A percentile compares a stretch with the other conserved stretches of the same genome.
Conservation (phyloP, 176 grass and related monocot genomes). For the Puccinellia tenuiflora region DNA sequence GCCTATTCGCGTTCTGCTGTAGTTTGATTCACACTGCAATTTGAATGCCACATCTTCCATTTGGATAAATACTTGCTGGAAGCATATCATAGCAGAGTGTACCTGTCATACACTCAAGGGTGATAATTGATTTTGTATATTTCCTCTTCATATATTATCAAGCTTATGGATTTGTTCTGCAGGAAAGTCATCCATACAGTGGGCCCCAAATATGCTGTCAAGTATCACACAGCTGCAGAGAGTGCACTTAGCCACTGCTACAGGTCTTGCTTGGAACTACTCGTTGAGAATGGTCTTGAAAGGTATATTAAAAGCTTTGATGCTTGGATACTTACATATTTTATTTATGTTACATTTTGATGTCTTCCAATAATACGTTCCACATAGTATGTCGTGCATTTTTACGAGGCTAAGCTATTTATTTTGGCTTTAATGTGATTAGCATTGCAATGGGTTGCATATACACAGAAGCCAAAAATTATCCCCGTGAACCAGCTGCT, state of each 20-base stretch:
- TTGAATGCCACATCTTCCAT: not conserved
- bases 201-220: constrained; percentile 95
- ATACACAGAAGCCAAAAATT: constrained; percentile 95
- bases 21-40: not conserved
- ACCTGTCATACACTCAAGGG: not conserved
- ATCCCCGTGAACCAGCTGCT: constrained; percentile 92
- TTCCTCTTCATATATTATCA: not conserved
- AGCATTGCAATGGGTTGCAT: constrained; percentile 95
- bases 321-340: not conserved
- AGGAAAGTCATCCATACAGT: constrained; percentile 98
- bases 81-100: not conserved
- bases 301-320: constrained; percentile 41
- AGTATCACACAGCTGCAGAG: constrained; percentile 98
- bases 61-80: not conserved
- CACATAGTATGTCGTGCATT: not conserved
- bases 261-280: constrained; percentile 87
- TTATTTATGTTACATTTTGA: not conserved
- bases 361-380: not conserved
- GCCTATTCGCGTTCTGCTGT: not conserved
- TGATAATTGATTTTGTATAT: not conserved
- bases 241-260: constrained; percentile 98
- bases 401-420: constrained; percentile 16
- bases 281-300: constrained; percentile 87
- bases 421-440: constrained; percentile 30
- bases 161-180: constrained; percentile 9